phyloP scores from a whole-genome alignment of 1,284 basidiomycete genomes.

The Limonomyces culmigenus region DNA sequence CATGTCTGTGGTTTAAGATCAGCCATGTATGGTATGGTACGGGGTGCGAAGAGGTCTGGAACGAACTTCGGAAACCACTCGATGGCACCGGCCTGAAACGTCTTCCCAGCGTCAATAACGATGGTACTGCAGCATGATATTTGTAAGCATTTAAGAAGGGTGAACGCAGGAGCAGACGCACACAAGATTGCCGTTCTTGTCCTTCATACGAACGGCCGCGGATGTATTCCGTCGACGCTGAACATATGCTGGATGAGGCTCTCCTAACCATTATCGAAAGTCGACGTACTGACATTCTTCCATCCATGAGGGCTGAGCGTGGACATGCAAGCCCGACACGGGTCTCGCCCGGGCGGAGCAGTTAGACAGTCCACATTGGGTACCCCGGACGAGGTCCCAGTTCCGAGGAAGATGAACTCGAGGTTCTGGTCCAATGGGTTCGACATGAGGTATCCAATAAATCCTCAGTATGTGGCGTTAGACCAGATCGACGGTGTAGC shows the following conservation, averaged over 20 bases:
- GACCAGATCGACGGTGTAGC: too few species aligned
- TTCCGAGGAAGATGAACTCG: conserved; percentile 60
- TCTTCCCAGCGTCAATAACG: conserved; percentile 71
- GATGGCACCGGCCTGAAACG: conserved; percentile 55
- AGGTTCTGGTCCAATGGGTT: conserved; percentile 9
- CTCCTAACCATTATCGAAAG: too few species aligned
- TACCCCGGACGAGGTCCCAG: conserved; percentile 55
- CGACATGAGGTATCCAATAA: too few species aligned
- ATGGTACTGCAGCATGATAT: conserved; percentile 31
- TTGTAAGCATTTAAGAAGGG: background rate
- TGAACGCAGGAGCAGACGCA: conserved; percentile 19
- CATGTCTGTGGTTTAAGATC: too few species aligned
- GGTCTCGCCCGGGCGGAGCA: conserved; percentile 24
- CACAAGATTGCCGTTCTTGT: conserved; percentile 31
- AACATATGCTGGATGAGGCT: too few species aligned
- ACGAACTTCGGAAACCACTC: conserved; percentile 78
- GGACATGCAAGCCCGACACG: conserved; percentile 51
- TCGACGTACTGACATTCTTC: conserved; percentile 59
- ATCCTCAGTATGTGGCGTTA: too few species aligned
- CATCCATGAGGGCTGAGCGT: conserved; percentile 46
- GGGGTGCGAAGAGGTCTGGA: too few species aligned
- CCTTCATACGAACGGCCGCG: conserved; percentile 36
- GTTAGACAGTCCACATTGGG: conserved; percentile 53
- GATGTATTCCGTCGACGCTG: conserved; percentile 72
- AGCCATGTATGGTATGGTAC: too few species aligned